Evolutionary conservation across 257 asterid species (phyloP).

Genomic region (Primulina huaijiensis): DNA sequence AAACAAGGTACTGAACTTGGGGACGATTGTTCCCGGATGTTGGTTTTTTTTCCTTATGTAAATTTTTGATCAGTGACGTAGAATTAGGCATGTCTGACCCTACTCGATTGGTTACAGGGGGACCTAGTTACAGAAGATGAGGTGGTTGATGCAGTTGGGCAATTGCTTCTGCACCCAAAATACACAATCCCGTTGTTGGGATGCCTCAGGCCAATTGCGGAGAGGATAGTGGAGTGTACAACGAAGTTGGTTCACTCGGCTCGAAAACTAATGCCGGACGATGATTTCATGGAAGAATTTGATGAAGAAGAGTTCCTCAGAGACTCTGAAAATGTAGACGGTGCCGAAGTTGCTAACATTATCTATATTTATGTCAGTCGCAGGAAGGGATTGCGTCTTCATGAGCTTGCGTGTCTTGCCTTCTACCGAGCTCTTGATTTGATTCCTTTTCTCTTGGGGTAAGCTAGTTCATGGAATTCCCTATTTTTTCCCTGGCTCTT

Average conservation of each 20-base stretch:
- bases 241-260: constrained; percentile 59
- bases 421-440: constrained; percentile 72
- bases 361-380: constrained; percentile 48
- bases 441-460: constrained; percentile 68
- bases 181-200: constrained; percentile 81
- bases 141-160: constrained; percentile 60
- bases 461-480: constrained; percentile 20
- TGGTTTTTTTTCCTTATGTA: neutral
- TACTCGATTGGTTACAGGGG: constrained; percentile 45
- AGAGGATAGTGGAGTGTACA: constrained; percentile 49
- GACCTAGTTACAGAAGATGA: constrained; percentile 57
- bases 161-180: constrained; percentile 72
- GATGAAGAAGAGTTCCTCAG: constrained; percentile 46
- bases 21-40: neutral
- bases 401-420: constrained; percentile 85
- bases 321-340: constrained; percentile 43
- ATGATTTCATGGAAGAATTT: constrained; percentile 34
- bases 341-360: constrained; percentile 36
- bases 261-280: constrained; percentile 51
- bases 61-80: neutral
- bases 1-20: constrained; percentile 47
- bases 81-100: constrained; percentile 6
- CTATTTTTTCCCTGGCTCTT: neutral
- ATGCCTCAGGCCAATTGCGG: constrained; percentile 75
- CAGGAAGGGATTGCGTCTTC: constrained; percentile 69